Conservation (phyloP, 768 basidiomycete species). For the Tylopilus plumbeoviolaceoides region DNA sequence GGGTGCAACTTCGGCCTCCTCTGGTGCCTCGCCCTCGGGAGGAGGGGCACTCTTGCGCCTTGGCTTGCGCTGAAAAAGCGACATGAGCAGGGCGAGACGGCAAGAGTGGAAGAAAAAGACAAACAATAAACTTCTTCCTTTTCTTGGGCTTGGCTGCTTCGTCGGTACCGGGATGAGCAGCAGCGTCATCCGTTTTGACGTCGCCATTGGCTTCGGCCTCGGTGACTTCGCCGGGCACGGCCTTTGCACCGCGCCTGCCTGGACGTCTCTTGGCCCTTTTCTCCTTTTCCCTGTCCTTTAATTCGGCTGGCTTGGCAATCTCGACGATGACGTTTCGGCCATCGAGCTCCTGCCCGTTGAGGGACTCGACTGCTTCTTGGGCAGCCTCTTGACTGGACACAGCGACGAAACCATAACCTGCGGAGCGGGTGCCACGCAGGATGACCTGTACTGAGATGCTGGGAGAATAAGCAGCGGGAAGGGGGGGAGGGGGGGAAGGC, state of each 20-base stretch:
- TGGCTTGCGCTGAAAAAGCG: conserved; percentile 50
- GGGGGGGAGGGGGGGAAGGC: conserved; percentile 1
- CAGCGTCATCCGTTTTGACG: conserved; percentile 51
- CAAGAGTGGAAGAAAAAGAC: neutral
- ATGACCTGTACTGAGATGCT: conserved; percentile 86
- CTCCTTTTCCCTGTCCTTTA: conserved; percentile 76
- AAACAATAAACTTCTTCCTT: conserved; percentile 68
- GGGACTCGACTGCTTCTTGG: conserved; percentile 77
- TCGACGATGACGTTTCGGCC: conserved; percentile 87
- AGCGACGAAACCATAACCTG: conserved; percentile 93
- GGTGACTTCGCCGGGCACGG: conserved; percentile 84
- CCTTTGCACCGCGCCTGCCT: conserved; percentile 81
- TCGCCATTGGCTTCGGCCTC: conserved; percentile 88
- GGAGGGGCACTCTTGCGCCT: conserved; percentile 35
- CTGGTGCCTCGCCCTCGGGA: conserved; percentile 27
- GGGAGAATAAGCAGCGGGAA: conserved; percentile 11
- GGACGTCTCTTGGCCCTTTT: conserved; percentile 75
- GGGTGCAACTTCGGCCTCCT: conserved; percentile 28
- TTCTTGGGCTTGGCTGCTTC: conserved; percentile 69
- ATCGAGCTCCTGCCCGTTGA: conserved; percentile 87
- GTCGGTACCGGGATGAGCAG: conserved; percentile 45
- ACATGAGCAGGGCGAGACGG: conserved; percentile 7
- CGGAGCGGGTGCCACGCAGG: conserved; percentile 77
- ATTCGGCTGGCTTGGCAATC: conserved; percentile 86
- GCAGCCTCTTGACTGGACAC: conserved; percentile 78